These are phyloP conservation scores for Silene vulgaris DNA, from an alignment of 179 eudicot species.

Conservation along the genomic window DNA sequence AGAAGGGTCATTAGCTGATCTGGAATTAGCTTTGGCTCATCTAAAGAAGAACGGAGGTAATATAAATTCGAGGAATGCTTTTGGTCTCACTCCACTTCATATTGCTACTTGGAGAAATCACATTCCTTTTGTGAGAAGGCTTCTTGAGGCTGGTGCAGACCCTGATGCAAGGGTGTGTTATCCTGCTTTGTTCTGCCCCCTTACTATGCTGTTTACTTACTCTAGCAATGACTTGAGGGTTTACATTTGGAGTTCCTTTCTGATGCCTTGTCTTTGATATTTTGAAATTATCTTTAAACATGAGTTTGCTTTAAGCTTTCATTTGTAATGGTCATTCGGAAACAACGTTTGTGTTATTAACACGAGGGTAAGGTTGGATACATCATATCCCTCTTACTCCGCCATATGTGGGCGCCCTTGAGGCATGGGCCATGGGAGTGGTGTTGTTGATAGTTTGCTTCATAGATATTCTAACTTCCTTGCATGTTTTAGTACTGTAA, in stretches of 20 bases:
- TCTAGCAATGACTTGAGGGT: background rate
- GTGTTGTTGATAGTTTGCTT: too few relatives aligned
- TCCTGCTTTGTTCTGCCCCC: constrained; percentile 16
- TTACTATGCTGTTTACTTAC: constrained; percentile 2
- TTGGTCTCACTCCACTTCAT: constrained; percentile 87
- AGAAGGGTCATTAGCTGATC: constrained; percentile 72
- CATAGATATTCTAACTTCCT: background rate
- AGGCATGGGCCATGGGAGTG: too few relatives aligned
- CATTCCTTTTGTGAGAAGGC: constrained; percentile 79
- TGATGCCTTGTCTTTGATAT: background rate
- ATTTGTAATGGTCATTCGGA: too few relatives aligned
- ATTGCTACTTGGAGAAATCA: constrained; percentile 98
- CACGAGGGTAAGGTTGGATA: too few relatives aligned
- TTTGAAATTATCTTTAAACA: background rate
- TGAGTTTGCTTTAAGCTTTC: constrained; percentile 2
- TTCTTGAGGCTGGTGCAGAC: constrained; percentile 94
- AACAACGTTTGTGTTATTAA: too few relatives aligned
- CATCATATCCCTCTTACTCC: too few relatives aligned
- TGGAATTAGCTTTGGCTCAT: constrained; percentile 61
- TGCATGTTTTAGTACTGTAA: background rate
- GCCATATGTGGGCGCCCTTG: too few relatives aligned
- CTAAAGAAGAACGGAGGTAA: constrained; percentile 82
- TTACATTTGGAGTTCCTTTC: background rate
- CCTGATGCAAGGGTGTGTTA: constrained; percentile 90
- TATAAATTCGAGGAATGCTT: constrained; percentile 66